Evolutionary conservation across 2,329 filamentous ascomycete species (phyloP).

Genomic region (Phyllosticta citrichinensis): DNA sequence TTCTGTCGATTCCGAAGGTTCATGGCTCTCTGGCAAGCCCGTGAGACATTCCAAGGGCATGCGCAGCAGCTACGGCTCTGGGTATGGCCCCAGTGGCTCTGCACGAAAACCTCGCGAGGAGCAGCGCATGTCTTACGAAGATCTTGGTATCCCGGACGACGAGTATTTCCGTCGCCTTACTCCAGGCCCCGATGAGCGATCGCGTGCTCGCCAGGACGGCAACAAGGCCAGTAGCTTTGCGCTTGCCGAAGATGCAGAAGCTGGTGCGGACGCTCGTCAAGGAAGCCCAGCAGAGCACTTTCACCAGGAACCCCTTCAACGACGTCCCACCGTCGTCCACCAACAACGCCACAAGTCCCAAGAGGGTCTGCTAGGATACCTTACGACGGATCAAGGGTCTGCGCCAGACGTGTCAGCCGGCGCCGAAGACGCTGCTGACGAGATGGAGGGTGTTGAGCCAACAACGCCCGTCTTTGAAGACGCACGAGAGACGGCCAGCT

Average conservation of each 20-base stretch:
- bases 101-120: slow-evolving; percentile 39
- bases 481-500: slow-evolving; percentile 20
- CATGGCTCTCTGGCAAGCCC: slow-evolving; percentile 79
- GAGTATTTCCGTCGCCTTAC: slow-evolving; percentile 58
- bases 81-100: slow-evolving; percentile 11
- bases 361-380: slow-evolving; percentile 49
- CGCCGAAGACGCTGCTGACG: slow-evolving; percentile 17
- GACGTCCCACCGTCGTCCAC: slow-evolving; percentile 53
- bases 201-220: slow-evolving; percentile 18
- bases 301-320: not conserved
- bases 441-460: slow-evolving; percentile 24
- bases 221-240: slow-evolving; percentile 36
- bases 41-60: slow-evolving; percentile 36
- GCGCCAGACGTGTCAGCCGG: not conserved
- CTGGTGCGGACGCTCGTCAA: slow-evolving; percentile 36
- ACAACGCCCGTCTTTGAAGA: slow-evolving; percentile 22
- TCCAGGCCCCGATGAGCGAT: slow-evolving; percentile 34
- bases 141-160: slow-evolving; percentile 56
- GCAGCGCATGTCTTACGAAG: slow-evolving; percentile 53
- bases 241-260: slow-evolving; percentile 21
- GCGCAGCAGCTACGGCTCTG: slow-evolving; percentile 38
- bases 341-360: slow-evolving; percentile 49
- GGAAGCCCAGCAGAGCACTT: not conserved
- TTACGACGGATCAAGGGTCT: not conserved
- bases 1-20: slow-evolving; percentile 90